Percentiles rank a stretch among this genome's conserved stretches.
These are phyloP conservation scores for Fusarium sp. DNA, from an alignment of 2,329 filamentous ascomycete genomes.

Conservation along the genomic window DNA sequence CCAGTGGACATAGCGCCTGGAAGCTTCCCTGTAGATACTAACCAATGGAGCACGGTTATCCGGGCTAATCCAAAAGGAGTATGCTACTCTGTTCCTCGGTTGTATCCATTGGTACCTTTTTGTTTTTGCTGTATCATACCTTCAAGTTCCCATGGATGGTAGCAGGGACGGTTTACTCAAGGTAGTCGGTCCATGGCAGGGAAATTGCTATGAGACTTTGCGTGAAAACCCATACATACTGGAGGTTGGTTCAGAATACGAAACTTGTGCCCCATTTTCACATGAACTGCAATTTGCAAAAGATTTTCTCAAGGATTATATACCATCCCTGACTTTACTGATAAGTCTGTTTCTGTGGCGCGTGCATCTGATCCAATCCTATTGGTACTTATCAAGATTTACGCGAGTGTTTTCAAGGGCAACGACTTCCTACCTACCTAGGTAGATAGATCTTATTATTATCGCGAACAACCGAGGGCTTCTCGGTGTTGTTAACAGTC, in stretches of 20 bases:
- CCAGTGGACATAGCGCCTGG: slow-evolving; percentile 25
- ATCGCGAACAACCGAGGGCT: neutral
- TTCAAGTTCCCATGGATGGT: neutral
- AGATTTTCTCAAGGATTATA: neutral
- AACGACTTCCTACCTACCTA: neutral
- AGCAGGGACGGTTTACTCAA: neutral
- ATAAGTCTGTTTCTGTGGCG: slow-evolving; percentile 2
- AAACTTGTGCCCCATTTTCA: neutral
- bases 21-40: slow-evolving; percentile 37
- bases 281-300: neutral
- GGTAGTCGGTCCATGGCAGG: neutral
- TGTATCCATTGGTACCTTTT: slow-evolving; percentile 15
- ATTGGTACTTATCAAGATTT: neutral
- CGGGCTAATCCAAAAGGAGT: slow-evolving; percentile 24
- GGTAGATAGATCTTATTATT: neutral
- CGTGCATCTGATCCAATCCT: neutral
- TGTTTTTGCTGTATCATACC: neutral
- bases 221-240: neutral
- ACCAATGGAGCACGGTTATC: neutral
- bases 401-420: neutral
- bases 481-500: neutral
- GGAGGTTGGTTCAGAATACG: neutral
- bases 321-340: neutral
- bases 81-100: neutral
- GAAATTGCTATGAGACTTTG: slow-evolving; percentile 12